Conservation (phyloP, 345 rosid species). For the Cochlearia excelsa region DNA sequence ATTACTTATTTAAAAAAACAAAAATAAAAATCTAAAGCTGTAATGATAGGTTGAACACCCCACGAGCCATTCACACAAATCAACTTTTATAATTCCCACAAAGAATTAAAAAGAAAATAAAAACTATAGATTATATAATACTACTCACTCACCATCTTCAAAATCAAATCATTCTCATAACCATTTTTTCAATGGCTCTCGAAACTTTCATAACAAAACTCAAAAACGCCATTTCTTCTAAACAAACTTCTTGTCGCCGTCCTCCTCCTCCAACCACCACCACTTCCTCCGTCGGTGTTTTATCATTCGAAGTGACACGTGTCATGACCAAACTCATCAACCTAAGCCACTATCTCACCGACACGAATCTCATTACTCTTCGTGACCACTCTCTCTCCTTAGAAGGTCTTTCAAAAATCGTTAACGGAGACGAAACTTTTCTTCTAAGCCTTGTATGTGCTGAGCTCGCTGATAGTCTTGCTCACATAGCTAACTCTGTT, state of each 20-base stretch:
- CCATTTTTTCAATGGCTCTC: slow-evolving; percentile 60
- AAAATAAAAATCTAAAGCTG: slow-evolving; percentile 22
- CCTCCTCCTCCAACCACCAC: slow-evolving; percentile 26
- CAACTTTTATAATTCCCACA: slow-evolving; percentile 31
- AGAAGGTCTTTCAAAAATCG: slow-evolving; percentile 77
- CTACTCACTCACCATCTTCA: slow-evolving; percentile 11
- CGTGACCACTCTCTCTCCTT: slow-evolving; percentile 63
- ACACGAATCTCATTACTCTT: slow-evolving; percentile 55
- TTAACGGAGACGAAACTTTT: slow-evolving; percentile 75
- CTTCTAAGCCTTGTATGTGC: slow-evolving; percentile 83
- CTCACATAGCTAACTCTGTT: slow-evolving; percentile 53
- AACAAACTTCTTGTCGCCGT: slow-evolving; percentile 41
- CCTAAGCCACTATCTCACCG: slow-evolving; percentile 69
- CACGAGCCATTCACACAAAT: slow-evolving; percentile 48
- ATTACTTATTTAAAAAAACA: not conserved
- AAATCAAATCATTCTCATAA: slow-evolving; percentile 11
- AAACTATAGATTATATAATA: slow-evolving; percentile 26
- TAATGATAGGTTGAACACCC: slow-evolving; percentile 45
- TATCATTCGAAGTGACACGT: slow-evolving; percentile 76
- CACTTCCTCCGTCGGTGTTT: slow-evolving; percentile 48
- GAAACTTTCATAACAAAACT: slow-evolving; percentile 78
- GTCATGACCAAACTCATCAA: slow-evolving; percentile 87
- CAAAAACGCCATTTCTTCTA: slow-evolving; percentile 56
- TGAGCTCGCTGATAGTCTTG: slow-evolving; percentile 63
- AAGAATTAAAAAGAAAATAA: not conserved